These are phyloP conservation scores for Teunomyces pallodes DNA, from an alignment of 805 yeast species.

Conservation along the genomic window DNA sequence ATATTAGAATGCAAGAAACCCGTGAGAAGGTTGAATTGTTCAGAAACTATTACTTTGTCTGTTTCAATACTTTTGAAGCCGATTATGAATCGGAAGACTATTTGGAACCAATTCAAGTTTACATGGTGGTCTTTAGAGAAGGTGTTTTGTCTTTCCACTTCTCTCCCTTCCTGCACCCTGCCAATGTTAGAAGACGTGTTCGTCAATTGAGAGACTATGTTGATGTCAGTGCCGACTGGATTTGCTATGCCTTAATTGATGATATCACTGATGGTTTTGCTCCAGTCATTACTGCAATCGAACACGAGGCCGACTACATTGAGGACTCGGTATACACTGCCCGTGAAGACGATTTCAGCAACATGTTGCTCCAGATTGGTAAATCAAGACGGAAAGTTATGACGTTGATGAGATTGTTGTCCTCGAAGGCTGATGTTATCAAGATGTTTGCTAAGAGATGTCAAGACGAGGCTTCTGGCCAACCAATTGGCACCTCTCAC, in stretches of 20 bases:
- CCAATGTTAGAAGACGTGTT: slow-evolving; percentile 28
- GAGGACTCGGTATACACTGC: slow-evolving; percentile 27
- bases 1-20: slow-evolving; percentile 92
- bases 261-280: slow-evolving; percentile 32
- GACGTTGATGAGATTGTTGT: slow-evolving; percentile 29
- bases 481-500: slow-evolving; percentile 1
- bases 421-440: slow-evolving; percentile 29
- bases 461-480: slow-evolving; percentile 21
- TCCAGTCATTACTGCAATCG: slow-evolving; percentile 27
- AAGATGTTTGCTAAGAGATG: slow-evolving; percentile 29
- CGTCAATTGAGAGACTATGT: slow-evolving; percentile 29
- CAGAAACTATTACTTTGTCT: slow-evolving; percentile 85
- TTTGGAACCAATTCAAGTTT: slow-evolving; percentile 30
- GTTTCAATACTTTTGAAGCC: slow-evolving; percentile 94
- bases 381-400: slow-evolving; percentile 28
- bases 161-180: slow-evolving; percentile 26
- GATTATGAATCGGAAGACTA: slow-evolving; percentile 45
- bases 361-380: slow-evolving; percentile 25
- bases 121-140: slow-evolving; percentile 28
- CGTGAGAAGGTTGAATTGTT: slow-evolving; percentile 96
- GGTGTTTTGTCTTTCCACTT: slow-evolving; percentile 29
- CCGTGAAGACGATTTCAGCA: slow-evolving; percentile 19
- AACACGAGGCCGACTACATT: slow-evolving; percentile 28
- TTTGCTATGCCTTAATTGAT: slow-evolving; percentile 30
- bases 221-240: slow-evolving; percentile 30